Percentiles rank a stretch among this genome's conserved stretches.
These are phyloP conservation scores for Lichina pygmaea DNA, from an alignment of 495 filamentous ascomycete genomes.

Conservation along the genomic window DNA sequence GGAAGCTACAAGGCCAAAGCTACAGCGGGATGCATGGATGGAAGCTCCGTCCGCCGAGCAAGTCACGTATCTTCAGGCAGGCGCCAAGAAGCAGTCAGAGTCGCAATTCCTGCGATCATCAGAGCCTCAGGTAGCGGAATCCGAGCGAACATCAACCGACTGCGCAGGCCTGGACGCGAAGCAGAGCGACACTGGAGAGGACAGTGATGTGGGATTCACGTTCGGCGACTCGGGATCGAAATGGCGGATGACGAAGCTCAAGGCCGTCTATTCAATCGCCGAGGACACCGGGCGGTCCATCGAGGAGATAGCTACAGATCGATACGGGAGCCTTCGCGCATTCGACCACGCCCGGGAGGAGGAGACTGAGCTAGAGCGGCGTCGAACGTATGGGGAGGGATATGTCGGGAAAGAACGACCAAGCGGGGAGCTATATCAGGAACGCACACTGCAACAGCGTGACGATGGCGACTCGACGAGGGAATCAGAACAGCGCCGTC, in stretches of 20 bases:
- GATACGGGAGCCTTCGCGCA: constrained; percentile 54
- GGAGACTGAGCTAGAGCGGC: constrained; percentile 68
- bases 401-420: constrained; percentile 77
- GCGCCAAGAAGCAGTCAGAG: constrained; percentile 22
- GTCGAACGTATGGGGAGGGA: constrained; percentile 58
- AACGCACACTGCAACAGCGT: constrained; percentile 29
- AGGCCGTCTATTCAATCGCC: constrained; percentile 55
- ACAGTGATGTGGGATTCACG: constrained; percentile 44
- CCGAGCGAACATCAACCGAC: constrained; percentile 38
- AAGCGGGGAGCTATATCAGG: constrained; percentile 59
- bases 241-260: constrained; percentile 91
- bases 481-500: neutral
- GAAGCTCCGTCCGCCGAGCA: constrained; percentile 55
- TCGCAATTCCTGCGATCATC: constrained; percentile 14
- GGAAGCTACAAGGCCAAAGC: constrained; percentile 4
- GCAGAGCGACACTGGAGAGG: neutral
- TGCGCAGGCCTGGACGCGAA: neutral
- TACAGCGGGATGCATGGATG: constrained; percentile 82
- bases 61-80: constrained; percentile 60
- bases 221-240: constrained; percentile 77
- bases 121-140: constrained; percentile 42
- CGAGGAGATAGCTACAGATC: constrained; percentile 57
- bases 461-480: neutral
- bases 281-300: constrained; percentile 41
- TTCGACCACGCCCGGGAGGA: constrained; percentile 93